Conservation (phyloP, 2,329 filamentous ascomycete species). For the Ophiostoma tasmaniense region DNA sequence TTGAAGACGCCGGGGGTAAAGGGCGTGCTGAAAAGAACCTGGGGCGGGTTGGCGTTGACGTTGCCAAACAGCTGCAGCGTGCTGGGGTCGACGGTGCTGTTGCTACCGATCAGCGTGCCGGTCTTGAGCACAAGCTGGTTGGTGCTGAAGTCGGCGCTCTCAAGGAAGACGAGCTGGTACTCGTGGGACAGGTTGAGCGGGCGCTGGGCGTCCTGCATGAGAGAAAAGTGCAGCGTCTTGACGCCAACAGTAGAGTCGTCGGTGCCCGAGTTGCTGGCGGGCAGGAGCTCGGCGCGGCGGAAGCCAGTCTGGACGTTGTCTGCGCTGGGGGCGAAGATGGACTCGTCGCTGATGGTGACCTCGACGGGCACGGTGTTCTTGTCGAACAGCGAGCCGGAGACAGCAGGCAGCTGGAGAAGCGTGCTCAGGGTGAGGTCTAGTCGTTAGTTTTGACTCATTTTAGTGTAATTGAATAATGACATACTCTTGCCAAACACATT, state of each 20-base stretch:
- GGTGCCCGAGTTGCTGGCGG: constrained; percentile 40
- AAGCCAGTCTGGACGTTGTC: constrained; percentile 49
- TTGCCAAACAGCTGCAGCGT: constrained; percentile 40
- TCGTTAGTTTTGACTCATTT: background rate
- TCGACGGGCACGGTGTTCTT: constrained; percentile 38
- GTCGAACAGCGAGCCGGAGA: constrained; percentile 39
- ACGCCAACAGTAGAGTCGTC: constrained; percentile 45
- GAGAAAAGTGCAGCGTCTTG: constrained; percentile 54
- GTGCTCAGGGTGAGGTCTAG: constrained; percentile 41
- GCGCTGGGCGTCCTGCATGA: constrained; percentile 43
- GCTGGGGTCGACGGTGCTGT: constrained; percentile 29
- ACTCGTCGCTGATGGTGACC: constrained; percentile 47
- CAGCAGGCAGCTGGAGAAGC: constrained; percentile 40
- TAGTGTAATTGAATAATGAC: background rate
- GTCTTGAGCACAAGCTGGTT: constrained; percentile 49
- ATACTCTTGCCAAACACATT: constrained; percentile 43
- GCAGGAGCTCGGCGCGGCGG: constrained; percentile 50
- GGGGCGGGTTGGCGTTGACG: constrained; percentile 38
- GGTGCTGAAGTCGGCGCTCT: constrained; percentile 38
- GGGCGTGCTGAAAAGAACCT: constrained; percentile 41
- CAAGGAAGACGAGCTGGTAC: constrained; percentile 48
- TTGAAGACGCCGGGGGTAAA: constrained; percentile 47
- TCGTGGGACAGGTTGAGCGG: constrained; percentile 53
- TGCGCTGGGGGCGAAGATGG: constrained; percentile 47
- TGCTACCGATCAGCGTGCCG: constrained; percentile 40